phyloP scores from a whole-genome alignment of 352 stramenopile genomes.

The Globisporangium polare region DNA sequence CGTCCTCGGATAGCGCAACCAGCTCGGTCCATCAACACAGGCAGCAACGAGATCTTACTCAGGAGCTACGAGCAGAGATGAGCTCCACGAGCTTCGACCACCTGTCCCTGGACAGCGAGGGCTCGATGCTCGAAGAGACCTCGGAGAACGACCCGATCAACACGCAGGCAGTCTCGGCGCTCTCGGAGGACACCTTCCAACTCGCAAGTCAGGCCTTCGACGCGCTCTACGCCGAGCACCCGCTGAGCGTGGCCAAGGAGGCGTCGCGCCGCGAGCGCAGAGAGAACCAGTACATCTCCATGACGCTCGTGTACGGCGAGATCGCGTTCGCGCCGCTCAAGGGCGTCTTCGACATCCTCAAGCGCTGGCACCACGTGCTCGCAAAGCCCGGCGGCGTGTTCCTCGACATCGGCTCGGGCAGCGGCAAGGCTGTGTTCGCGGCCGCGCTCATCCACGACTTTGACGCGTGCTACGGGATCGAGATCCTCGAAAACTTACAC shows the following conservation, averaged over 20 bases:
- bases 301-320: conserved; percentile 88
- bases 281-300: conserved; percentile 54
- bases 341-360: conserved; percentile 53
- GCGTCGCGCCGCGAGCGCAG: conserved; percentile 38
- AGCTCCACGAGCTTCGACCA: background rate
- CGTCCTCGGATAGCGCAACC: no score
- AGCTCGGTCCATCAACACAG: no score
- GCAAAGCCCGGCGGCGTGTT: conserved; percentile 70
- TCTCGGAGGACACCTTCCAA: conserved; percentile 24
- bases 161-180: conserved; percentile 20
- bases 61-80: no score
- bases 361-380: conserved; percentile 57
- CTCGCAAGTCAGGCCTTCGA: conserved; percentile 32
- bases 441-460: conserved; percentile 85
- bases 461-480: conserved; percentile 76
- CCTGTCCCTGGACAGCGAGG: conserved; percentile 3
- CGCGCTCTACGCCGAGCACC: conserved; percentile 38
- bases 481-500: conserved; percentile 83
- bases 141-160: conserved; percentile 3
- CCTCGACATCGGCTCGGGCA: conserved; percentile 86
- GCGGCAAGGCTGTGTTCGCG: conserved; percentile 84
- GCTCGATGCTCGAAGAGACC: conserved; percentile 7
- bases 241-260: conserved; percentile 35
- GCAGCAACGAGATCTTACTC: no score
- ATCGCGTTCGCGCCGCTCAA: conserved; percentile 83